Base-by-base conservation (phyloP, 2,329 filamentous ascomycete species). In the Dothistroma septosporum region DNA sequence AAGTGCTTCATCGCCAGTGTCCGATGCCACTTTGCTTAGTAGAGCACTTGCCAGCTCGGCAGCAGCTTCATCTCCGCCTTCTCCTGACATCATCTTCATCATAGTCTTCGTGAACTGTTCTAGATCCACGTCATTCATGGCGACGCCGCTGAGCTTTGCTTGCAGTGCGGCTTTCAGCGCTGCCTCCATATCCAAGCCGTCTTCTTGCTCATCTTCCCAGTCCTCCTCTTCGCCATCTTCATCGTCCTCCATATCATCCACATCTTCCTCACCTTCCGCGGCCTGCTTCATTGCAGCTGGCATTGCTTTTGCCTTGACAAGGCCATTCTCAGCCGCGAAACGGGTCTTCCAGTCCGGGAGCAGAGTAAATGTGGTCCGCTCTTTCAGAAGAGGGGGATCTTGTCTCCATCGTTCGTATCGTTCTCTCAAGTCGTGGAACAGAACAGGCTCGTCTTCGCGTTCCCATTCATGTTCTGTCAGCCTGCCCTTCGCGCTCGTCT, bases 311-410 rank as follows among this genome's bases (percentile, higher is more conserved):
- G 47, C 56, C 33, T 41, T 44, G 1, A 64, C 44, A 16, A 60
- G 31, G 4, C 64, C 67, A 28, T 66, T 64, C 54, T 65, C 69
- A 31, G 73, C 65, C 33, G 66, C 67, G 55, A 77, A 74, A 32
- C 73, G 72, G 56, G 76, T 70, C 60, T 74, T 73, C 79, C 79
- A 82, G 60, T 82, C 75, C 41, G 75, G 74, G 28, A 82, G 62
- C 14, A 81, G 65, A 4, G 79, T 74, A 58, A 75, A 78, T 11
- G 74, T 54, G 53, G 71, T 63, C 1, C 67, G 66, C 14, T 72
- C 62, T n/a, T 75, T 70, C 33, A 60, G n/a, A 12, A 58, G 50
- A 14, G 61, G 57, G 14, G 60, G 53, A 41, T 60, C 52, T 21
- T 57, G 50, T 7, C 48, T 37, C 48, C 53, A 59, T 6, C 24